These are phyloP conservation scores for Dianthus caryophyllus DNA, from an alignment of 148 eudicot genomes.

Conservation along the genomic window DNA sequence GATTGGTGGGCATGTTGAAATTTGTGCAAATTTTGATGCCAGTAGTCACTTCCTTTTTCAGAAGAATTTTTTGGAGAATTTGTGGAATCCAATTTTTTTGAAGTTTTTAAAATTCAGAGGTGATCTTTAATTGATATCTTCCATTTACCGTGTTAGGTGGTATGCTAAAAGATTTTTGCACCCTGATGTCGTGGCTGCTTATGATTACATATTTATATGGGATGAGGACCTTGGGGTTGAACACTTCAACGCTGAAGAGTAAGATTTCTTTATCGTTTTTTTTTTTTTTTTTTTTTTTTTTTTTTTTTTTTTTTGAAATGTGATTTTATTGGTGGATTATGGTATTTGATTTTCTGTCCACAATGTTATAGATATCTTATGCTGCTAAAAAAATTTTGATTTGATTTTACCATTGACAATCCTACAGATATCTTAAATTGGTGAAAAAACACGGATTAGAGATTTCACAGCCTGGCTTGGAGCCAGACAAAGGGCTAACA, in stretches of 20 bases:
- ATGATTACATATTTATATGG: conserved; percentile 87
- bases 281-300: too few relatives aligned
- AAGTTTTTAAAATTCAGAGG: too few relatives aligned
- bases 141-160: conserved; percentile 49
- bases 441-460: conserved; percentile 71
- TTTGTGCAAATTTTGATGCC: background rate
- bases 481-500: conserved; percentile 56
- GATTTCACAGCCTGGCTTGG: conserved; percentile 88
- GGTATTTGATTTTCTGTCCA: background rate
- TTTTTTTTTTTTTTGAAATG: too few relatives aligned
- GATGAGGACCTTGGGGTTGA: conserved; percentile 84
- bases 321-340: too few relatives aligned
- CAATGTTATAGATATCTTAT: conserved; percentile 48
- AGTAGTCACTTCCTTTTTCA: background rate
- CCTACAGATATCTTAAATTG: conserved; percentile 55
- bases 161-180: conserved; percentile 84
- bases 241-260: conserved; percentile 60
- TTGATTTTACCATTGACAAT: too few relatives aligned
- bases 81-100: background rate
- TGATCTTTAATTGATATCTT: background rate
- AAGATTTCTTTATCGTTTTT: too few relatives aligned
- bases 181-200: conserved; percentile 67
- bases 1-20: background rate
- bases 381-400: conserved; percentile 57
- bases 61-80: background rate